Evolutionary conservation across 129 eudicot genomes (phyloP).

Genomic region (Helichrysum umbraculigerum): DNA sequence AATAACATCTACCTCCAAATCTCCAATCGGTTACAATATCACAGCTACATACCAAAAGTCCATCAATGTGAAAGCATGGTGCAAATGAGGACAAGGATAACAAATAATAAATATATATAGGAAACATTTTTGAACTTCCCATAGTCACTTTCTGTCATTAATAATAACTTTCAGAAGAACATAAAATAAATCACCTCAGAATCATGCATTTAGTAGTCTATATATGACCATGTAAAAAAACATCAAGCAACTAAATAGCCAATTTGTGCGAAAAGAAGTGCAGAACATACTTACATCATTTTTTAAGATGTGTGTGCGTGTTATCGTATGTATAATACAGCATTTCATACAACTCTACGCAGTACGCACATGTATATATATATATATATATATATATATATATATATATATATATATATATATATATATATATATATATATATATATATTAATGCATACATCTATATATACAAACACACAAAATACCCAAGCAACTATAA

Average conservation of each 20-base stretch:
- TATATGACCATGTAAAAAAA: background rate
- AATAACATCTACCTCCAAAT: background rate
- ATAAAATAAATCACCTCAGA: background rate
- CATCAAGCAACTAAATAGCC: background rate
- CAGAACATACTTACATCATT: background rate
- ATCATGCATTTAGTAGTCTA: background rate
- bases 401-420: background rate
- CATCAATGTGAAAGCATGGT: background rate
- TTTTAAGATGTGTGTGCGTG: too few species aligned
- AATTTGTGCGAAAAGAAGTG: background rate
- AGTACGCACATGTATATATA: too few species aligned
- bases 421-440: too few species aligned
- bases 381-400: background rate
- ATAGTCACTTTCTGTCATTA: background rate
- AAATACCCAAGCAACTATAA: slow-evolving; percentile 27
- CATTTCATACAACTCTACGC: too few species aligned
- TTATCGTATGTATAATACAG: too few species aligned
- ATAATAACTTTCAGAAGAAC: too few species aligned
- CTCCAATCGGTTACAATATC: background rate
- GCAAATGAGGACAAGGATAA: background rate
- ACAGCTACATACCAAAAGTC: background rate
- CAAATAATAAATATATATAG: background rate
- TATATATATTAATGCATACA: background rate
- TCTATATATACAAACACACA: background rate
- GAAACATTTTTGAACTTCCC: background rate